phyloP scores from a whole-genome alignment of 768 basidiomycete species.

The Multifurca ochricompacta region DNA sequence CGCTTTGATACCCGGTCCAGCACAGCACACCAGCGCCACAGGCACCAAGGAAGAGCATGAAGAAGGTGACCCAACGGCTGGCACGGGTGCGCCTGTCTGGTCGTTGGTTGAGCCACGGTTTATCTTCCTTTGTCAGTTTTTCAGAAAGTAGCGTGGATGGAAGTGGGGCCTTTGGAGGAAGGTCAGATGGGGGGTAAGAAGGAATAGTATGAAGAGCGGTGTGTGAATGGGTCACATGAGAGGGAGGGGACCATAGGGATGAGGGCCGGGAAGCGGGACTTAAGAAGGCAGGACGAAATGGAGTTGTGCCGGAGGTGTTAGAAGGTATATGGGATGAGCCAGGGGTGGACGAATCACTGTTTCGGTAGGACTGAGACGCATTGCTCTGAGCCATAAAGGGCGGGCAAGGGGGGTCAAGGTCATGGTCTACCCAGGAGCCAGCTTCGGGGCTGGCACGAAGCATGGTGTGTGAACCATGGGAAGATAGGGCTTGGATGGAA shows the following conservation, averaged over 20 bases:
- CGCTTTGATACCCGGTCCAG: conserved; percentile 34
- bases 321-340: neutral
- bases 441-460: conserved; percentile 24
- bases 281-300: conserved; percentile 62
- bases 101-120: conserved; percentile 38
- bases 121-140: conserved; percentile 43
- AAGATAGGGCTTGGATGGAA: conserved; percentile 23
- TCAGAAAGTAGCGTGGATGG: conserved; percentile 43
- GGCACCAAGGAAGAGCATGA: conserved; percentile 36
- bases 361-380: conserved; percentile 2
- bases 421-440: conserved; percentile 9
- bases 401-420: conserved; percentile 14
- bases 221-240: conserved; percentile 29
- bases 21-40: conserved; percentile 35
- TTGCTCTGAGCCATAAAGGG: conserved; percentile 17
- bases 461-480: conserved; percentile 22
- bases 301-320: neutral
- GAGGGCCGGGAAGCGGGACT: conserved; percentile 61
- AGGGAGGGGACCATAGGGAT: conserved; percentile 57
- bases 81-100: conserved; percentile 37
- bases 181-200: conserved; percentile 14
- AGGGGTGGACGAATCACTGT: neutral
- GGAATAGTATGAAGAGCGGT: conserved; percentile 16
- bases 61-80: conserved; percentile 44
- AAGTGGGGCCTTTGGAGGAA: conserved; percentile 20